Percentiles rank a stretch among this genome's conserved stretches.
phyloP scores from a whole-genome alignment of 768 basidiomycete genomes.

The Candolleomyces efflorescens region DNA sequence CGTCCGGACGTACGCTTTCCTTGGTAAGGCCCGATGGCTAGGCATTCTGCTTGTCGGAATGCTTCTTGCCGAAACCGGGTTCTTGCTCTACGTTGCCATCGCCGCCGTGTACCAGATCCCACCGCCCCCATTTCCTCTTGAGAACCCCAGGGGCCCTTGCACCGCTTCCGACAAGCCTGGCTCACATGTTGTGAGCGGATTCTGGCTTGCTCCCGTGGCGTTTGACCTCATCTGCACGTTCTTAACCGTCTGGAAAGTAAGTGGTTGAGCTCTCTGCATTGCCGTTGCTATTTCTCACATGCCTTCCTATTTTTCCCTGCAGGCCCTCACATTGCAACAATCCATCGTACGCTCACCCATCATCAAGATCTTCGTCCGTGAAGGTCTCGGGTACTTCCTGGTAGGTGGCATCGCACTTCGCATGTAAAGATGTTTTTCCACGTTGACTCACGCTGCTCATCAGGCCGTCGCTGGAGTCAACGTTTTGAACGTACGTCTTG shows the following conservation, averaged over 20 bases:
- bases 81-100: constrained; percentile 13
- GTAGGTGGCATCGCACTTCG: not conserved
- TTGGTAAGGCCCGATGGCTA: constrained; percentile 10
- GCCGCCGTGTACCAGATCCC: constrained; percentile 14
- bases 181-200: constrained; percentile 14
- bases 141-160: constrained; percentile 8
- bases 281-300: not conserved
- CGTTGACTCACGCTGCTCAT: not conserved
- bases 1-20: constrained; percentile 14
- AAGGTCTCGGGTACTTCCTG: constrained; percentile 13
- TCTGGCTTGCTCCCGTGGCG: constrained; percentile 13
- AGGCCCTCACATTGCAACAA: constrained; percentile 8
- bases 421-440: not conserved
- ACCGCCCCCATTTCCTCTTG: constrained; percentile 1
- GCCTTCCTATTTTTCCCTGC: too few species aligned
- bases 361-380: constrained; percentile 12
- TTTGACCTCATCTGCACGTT: constrained; percentile 13
- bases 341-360: constrained; percentile 3
- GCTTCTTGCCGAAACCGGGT: constrained; percentile 10
- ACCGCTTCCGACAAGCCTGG: constrained; percentile 14
- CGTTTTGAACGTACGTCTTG: constrained; percentile 10
- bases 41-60: constrained; percentile 5
- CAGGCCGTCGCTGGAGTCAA: constrained; percentile 12
- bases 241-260: constrained; percentile 10
- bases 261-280: not conserved